phyloP scores from a whole-genome alignment of 768 basidiomycete genomes.

The Leucosporidium scottii region DNA sequence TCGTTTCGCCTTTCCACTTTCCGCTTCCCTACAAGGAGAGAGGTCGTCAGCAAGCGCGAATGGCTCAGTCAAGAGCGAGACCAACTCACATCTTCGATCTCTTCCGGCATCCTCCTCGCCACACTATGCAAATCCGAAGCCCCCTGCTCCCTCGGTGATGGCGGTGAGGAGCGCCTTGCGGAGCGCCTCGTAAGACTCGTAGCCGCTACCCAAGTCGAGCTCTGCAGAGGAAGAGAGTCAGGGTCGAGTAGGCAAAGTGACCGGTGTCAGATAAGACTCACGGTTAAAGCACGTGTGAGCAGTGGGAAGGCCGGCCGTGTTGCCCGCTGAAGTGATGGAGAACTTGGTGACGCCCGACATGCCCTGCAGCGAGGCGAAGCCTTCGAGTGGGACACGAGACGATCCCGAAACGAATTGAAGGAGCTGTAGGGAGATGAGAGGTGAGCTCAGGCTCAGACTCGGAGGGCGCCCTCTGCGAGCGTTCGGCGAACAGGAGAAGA shows the following conservation, averaged over 20 bases:
- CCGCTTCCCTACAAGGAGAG: too few relatives aligned
- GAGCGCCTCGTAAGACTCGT: conserved; percentile 92
- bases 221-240: conserved; percentile 43
- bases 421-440: conserved; percentile 45
- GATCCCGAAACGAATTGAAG: conserved; percentile 81
- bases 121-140: conserved; percentile 70
- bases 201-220: conserved; percentile 69
- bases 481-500: background rate
- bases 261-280: background rate
- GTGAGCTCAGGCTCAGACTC: background rate
- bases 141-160: conserved; percentile 92
- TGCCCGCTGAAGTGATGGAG: conserved; percentile 27
- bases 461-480: too few relatives aligned
- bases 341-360: conserved; percentile 37
- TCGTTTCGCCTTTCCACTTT: too few relatives aligned
- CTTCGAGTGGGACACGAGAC: conserved; percentile 88
- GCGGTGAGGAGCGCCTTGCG: conserved; percentile 81
- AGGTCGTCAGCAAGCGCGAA: too few relatives aligned
- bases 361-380: conserved; percentile 83
- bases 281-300: conserved; percentile 40
- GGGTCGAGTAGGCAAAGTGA: too few relatives aligned
- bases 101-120: too few relatives aligned
- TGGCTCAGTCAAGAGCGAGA: too few relatives aligned
- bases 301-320: conserved; percentile 10
- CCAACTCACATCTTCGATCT: too few relatives aligned